phyloP scores from a whole-genome alignment of 768 basidiomycete species.

The Brasilioporus rufonigricans region DNA sequence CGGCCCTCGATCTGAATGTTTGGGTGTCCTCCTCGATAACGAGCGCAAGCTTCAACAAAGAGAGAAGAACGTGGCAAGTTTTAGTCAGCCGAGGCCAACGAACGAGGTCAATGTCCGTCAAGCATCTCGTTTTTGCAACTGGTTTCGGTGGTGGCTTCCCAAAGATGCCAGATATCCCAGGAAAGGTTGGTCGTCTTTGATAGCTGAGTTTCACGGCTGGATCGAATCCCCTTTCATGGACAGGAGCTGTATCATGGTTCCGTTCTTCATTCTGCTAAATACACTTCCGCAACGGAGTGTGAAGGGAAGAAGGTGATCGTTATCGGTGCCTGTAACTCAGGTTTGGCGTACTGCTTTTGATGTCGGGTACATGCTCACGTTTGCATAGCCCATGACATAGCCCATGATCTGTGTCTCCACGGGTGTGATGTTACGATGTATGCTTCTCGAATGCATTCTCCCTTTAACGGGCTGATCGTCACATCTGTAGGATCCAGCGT shows the following conservation, averaged over 20 bases:
- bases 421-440: constrained; percentile 32
- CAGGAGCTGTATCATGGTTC: constrained; percentile 52
- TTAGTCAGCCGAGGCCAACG: constrained; percentile 31
- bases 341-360: constrained; percentile 23
- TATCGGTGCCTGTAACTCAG: constrained; percentile 62
- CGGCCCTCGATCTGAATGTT: constrained; percentile 56
- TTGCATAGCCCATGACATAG: constrained; percentile 38
- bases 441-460: constrained; percentile 15
- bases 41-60: constrained; percentile 34
- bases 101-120: constrained; percentile 36
- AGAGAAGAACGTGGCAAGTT: constrained; percentile 42
- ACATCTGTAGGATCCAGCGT: constrained; percentile 24
- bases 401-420: constrained; percentile 30
- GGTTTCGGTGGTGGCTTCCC: constrained; percentile 49
- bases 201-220: neutral
- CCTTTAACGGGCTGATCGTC: neutral
- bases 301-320: constrained; percentile 63
- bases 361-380: neutral
- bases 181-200: constrained; percentile 32
- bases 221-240: neutral
- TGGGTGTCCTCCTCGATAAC: constrained; percentile 50
- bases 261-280: constrained; percentile 51
- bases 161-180: constrained; percentile 45
- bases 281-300: constrained; percentile 44
- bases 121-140: constrained; percentile 56